A percentile compares a stretch with the other conserved stretches of the same genome.
Conservation (phyloP, 2,329 filamentous ascomycete genomes). For the Talaromyces sp. region DNA sequence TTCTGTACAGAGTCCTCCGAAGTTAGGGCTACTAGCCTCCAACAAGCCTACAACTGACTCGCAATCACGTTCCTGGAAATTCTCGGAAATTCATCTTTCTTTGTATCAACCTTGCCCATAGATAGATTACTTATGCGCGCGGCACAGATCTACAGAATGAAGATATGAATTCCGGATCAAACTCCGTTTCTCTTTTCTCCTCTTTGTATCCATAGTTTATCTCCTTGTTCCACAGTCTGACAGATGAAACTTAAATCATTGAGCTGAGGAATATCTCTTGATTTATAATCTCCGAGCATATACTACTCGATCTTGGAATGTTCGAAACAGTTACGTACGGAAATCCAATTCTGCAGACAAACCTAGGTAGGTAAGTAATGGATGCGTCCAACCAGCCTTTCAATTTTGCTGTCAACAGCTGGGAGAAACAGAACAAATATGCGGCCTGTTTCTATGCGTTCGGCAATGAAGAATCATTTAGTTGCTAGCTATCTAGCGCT, state of each 20-base stretch:
- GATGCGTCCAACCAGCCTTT: neutral
- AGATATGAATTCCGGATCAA: neutral
- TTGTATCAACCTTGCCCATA: no score
- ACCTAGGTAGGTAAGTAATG: conserved; percentile 3
- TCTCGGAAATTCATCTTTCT: neutral
- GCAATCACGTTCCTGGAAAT: no score
- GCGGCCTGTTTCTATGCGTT: neutral
- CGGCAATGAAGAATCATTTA: neutral
- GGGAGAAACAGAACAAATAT: neutral
- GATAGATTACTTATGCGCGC: neutral
- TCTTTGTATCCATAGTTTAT: neutral
- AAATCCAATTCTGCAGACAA: neutral
- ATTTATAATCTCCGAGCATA: neutral
- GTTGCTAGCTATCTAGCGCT: no score
- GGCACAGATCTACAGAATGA: neutral
- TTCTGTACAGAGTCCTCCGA: no score
- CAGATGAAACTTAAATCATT: neutral
- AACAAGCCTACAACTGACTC: no score
- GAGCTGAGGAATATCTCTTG: neutral
- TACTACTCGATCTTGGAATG: neutral
- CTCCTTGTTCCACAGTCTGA: neutral
- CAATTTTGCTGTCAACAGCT: neutral
- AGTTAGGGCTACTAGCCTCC: no score
- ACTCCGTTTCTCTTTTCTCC: neutral
- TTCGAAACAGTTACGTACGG: neutral